Conservation (phyloP, 345 rosid genomes). For the Brassica carinata region DNA sequence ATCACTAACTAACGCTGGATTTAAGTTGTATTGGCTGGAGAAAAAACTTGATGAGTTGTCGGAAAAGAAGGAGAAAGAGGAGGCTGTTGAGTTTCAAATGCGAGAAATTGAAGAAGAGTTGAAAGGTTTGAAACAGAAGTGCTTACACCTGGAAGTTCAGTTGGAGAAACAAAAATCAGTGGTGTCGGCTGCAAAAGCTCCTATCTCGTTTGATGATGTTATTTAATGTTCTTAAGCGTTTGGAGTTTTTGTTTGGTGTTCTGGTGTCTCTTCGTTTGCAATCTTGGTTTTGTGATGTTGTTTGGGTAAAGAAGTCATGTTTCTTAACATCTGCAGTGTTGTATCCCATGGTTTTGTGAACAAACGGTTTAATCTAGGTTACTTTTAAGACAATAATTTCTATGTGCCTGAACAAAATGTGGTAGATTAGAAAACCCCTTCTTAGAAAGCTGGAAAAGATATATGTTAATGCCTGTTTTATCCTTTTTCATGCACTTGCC, state of each 20-base stretch:
- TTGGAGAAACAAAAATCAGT: slow-evolving; percentile 16
- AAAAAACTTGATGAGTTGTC: slow-evolving; percentile 16
- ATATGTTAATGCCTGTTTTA: not conserved
- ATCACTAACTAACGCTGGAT: not conserved
- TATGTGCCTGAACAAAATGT: not conserved
- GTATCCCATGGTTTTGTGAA: not conserved
- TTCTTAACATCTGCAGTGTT: not conserved
- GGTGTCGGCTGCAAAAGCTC: not conserved
- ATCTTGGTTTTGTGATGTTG: not conserved
- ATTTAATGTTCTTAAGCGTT: not conserved
- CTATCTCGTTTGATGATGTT: slow-evolving; percentile 13
- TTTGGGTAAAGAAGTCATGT: not conserved
- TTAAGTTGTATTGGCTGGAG: slow-evolving; percentile 31
- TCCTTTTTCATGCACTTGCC: not conserved
- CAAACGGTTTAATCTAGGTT: not conserved
- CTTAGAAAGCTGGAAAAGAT: not conserved
- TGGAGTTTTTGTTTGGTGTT: not conserved
- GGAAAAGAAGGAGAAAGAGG: not conserved
- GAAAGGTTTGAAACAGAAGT: not conserved
- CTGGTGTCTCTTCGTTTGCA: not conserved
- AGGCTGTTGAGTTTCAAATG: not conserved
- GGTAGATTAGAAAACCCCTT: not conserved
- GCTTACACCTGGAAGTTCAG: slow-evolving; percentile 15
- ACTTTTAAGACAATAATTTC: not conserved
- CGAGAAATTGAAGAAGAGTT: slow-evolving; percentile 12